phyloP scores from a whole-genome alignment of 371 early-diverging fungal species.

The Lichtheimia ramosa region DNA sequence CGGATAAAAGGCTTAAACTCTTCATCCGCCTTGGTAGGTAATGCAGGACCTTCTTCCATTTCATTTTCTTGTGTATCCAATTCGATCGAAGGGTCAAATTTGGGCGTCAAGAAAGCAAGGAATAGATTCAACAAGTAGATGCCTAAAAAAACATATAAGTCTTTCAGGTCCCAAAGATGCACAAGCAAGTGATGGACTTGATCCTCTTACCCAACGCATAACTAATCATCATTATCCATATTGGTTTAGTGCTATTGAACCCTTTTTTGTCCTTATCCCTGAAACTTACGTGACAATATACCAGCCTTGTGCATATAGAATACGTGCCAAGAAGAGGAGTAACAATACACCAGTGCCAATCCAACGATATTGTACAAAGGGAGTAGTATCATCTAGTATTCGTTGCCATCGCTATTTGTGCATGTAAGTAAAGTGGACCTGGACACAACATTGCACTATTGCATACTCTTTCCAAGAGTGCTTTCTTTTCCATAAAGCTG shows the following conservation, averaged over 20 bases:
- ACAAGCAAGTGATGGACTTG: no score
- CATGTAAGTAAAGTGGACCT: neutral
- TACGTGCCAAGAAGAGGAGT: slow-evolving; percentile 78
- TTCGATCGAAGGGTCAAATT: slow-evolving; percentile 89
- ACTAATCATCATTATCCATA: slow-evolving; percentile 18
- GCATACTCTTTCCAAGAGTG: slow-evolving; percentile 25
- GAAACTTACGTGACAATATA: slow-evolving; percentile 85
- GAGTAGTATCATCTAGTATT: slow-evolving; percentile 78
- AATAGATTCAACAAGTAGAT: slow-evolving; percentile 95
- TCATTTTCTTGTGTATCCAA: slow-evolving; percentile 72
- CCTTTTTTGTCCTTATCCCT: neutral
- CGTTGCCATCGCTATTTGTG: slow-evolving; percentile 60
- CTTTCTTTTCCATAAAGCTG: slow-evolving; percentile 23
- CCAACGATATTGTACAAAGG: slow-evolving; percentile 79
- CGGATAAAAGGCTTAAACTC: slow-evolving; percentile 99
- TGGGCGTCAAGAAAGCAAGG: slow-evolving; percentile 93
- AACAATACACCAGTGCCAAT: slow-evolving; percentile 59
- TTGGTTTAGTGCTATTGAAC: neutral
- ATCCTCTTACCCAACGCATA: slow-evolving; percentile 52
- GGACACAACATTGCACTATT: neutral
- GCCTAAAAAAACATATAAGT: slow-evolving; percentile 45
- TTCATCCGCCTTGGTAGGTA: slow-evolving; percentile 90
- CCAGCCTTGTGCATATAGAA: slow-evolving; percentile 87
- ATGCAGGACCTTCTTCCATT: slow-evolving; percentile 71
- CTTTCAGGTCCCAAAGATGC: neutral